These are phyloP conservation scores for Rutstroemia sp. DNA, from an alignment of 2,329 filamentous ascomycete species.

Conservation along the genomic window DNA sequence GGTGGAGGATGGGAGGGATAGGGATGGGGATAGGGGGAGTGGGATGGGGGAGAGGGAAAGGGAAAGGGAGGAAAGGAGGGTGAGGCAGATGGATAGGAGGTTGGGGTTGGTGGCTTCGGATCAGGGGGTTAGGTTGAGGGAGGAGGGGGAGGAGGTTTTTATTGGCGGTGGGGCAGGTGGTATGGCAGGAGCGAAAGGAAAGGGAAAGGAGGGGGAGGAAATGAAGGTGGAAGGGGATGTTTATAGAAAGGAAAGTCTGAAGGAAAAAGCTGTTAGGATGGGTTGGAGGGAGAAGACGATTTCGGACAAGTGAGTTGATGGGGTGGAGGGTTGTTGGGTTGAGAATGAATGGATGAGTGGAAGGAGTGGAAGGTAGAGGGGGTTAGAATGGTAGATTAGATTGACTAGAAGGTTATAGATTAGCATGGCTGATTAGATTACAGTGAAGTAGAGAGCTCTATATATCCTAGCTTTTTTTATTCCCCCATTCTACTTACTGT, in stretches of 20 bases:
- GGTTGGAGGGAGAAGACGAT: not conserved
- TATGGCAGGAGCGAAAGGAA: not conserved
- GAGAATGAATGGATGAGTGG: too few relatives aligned
- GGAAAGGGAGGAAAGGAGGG: not conserved
- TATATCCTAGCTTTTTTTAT: too few relatives aligned
- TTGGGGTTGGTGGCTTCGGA: conserved; percentile 5
- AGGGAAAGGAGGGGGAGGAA: not conserved
- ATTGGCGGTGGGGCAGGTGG: not conserved
- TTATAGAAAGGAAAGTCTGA: not conserved
- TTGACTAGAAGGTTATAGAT: too few relatives aligned
- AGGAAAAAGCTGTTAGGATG: not conserved
- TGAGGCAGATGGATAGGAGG: not conserved
- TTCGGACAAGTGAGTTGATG: too few relatives aligned
- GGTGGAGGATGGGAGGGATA: not conserved
- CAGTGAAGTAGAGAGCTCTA: too few relatives aligned
- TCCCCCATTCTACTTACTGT: too few relatives aligned
- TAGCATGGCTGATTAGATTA: too few relatives aligned
- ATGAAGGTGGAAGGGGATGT: not conserved
- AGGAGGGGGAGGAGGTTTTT: conserved; percentile 5
- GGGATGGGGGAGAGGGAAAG: not conserved
- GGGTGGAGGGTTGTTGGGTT: too few relatives aligned
- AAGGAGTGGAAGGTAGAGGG: too few relatives aligned
- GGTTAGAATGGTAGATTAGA: too few relatives aligned
- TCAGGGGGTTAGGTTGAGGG: conserved; percentile 3
- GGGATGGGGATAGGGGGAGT: not conserved